Evolutionary conservation across 352 stramenopile species (phyloP), one percentile per base, ranked within the genome.

Genomic region (Plasmopara viticola): DNA sequence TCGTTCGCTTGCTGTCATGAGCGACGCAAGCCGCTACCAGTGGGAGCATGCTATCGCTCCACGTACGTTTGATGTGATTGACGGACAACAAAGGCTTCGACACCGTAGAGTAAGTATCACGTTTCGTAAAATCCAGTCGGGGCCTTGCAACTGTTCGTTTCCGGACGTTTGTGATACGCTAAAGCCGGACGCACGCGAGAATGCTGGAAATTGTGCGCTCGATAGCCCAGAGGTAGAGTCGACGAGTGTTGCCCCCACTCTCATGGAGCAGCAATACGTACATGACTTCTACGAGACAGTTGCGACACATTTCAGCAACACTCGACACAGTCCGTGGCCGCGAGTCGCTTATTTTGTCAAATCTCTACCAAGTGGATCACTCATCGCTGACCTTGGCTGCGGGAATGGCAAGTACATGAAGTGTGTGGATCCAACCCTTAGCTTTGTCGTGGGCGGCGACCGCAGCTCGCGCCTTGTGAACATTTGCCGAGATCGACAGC

Each of bases 351-450:
- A 66, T 29, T 91, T 94, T 51, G 78, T 94, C 17, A 62, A 68
- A 9, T 63, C 66, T 10, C 47, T 91, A 9, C 67, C 73, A 18
- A 61, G 53, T 12, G 78, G 81, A 1, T 87, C 83, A 7, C 52
- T 87, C 37, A 66, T 94, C 53, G 78, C 77, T 8, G 84, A 94
- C 65, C 77, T 94, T 42, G 84, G 84, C 17, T 94, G 84, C 38
- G 84, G 82, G 39, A 94, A 94, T 40, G 84, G 84, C 44, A 94
- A 94, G 62, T 94, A 94, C 58, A 90, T 93, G 82, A 87, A 88
- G 53, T 90, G 78, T 53, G 72, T 94, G 9, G 59, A 79, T 41
- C 31, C 64, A 12, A 60, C 57, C 9, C 50, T 77, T 53, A 84
- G 68, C 35, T 65, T 71, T 2, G 62, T 79, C 12, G 49, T 90